Evolutionary conservation across 345 rosid genomes (phyloP).

Genomic region (Syzygium jambos): DNA sequence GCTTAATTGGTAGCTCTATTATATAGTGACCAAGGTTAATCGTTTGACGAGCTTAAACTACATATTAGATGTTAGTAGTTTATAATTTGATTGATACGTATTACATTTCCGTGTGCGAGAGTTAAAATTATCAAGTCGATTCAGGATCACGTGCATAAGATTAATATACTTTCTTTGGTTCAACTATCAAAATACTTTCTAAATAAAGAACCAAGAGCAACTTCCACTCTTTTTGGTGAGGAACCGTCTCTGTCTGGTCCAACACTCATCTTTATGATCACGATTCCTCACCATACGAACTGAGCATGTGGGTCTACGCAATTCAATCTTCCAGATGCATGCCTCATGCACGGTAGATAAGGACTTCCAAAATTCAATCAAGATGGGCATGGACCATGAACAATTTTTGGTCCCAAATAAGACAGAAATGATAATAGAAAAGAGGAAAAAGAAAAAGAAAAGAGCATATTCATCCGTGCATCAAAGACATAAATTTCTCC

Average conservation of each 20-base stretch:
- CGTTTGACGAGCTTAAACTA: no score
- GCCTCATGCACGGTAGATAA: neutral
- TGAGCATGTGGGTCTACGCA: neutral
- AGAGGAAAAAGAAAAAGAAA: neutral
- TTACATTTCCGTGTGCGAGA: neutral
- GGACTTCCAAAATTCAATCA: neutral
- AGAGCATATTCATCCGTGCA: neutral
- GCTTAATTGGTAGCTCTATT: neutral
- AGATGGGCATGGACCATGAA: neutral
- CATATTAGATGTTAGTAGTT: no score
- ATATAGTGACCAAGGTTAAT: neutral
- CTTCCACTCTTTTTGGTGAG: neutral
- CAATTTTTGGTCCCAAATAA: neutral
- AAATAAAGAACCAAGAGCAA: neutral
- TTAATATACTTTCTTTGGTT: neutral
- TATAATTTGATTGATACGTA: neutral
- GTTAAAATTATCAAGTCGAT: no score
- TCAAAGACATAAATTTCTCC: neutral
- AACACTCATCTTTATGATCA: neutral
- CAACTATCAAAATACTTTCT: neutral
- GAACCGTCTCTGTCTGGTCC: neutral
- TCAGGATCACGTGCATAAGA: neutral
- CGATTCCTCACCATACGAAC: neutral
- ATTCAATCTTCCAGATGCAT: neutral
- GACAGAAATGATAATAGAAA: neutral